Evolutionary conservation across 2,329 filamentous ascomycete species (phyloP).

Genomic region (Neonectria magnoliae): DNA sequence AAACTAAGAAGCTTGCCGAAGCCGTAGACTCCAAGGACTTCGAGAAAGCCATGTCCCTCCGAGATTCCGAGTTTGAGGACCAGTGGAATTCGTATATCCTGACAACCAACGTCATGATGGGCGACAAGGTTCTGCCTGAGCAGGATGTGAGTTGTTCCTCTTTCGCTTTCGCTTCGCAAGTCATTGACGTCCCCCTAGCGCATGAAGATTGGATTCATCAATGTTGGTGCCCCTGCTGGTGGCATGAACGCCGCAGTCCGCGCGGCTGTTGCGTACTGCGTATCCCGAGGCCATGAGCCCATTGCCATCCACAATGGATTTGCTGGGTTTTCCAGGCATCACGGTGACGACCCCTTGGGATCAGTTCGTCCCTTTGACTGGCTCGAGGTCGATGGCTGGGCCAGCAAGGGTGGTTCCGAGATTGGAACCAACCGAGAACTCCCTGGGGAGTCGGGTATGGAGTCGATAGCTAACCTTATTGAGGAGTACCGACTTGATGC

Average conservation of each 20-base stretch:
- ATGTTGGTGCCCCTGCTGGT: slow-evolving; percentile 94
- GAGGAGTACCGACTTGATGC: slow-evolving; percentile 89
- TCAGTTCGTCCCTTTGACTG: slow-evolving; percentile 88
- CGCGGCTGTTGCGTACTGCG: slow-evolving; percentile 91
- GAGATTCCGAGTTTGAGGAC: slow-evolving; percentile 93
- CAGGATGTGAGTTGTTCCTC: slow-evolving; percentile 68
- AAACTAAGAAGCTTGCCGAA: slow-evolving; percentile 85
- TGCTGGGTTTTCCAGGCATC: slow-evolving; percentile 90
- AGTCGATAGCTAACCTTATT: slow-evolving; percentile 83
- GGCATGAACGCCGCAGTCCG: slow-evolving; percentile 98
- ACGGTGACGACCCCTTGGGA: slow-evolving; percentile 82
- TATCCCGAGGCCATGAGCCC: slow-evolving; percentile 90
- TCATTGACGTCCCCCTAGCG: slow-evolving; percentile 62
- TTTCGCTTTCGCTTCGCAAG: neutral
- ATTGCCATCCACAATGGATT: slow-evolving; percentile 97
- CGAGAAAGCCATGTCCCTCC: slow-evolving; percentile 83
- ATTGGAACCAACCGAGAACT: slow-evolving; percentile 97
- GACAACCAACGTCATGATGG: slow-evolving; percentile 84
- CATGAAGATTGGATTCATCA: slow-evolving; percentile 95
- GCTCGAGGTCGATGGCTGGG: slow-evolving; percentile 96
- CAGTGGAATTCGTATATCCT: slow-evolving; percentile 92
- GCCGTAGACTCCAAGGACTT: slow-evolving; percentile 90
- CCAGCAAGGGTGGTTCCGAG: slow-evolving; percentile 95
- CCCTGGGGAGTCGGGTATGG: slow-evolving; percentile 85
- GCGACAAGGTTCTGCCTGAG: slow-evolving; percentile 71